Evolutionary conservation across 495 filamentous ascomycete species (phyloP).

Genomic region (Clohesyomyces aquaticus): DNA sequence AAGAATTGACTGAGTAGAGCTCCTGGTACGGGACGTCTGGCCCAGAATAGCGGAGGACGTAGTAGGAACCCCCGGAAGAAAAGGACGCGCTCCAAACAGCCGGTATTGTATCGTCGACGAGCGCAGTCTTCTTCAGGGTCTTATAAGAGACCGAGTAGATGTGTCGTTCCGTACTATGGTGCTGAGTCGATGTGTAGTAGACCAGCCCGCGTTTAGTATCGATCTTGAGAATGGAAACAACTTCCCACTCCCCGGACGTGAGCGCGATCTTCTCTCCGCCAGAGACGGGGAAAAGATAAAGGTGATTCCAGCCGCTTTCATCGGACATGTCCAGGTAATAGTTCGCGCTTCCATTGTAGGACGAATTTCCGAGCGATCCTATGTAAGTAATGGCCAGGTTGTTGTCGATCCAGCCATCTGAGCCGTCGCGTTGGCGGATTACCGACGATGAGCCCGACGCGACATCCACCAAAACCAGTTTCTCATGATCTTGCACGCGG

Average conservation of each 20-base stretch:
- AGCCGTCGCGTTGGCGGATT: constrained; percentile 57
- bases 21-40: constrained; percentile 62
- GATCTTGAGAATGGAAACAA: constrained; percentile 54
- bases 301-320: constrained; percentile 58
- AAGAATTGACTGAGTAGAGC: constrained; percentile 54
- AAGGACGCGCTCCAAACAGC: constrained; percentile 61
- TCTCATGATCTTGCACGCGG: constrained; percentile 60
- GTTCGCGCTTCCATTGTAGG: constrained; percentile 27
- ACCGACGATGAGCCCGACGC: constrained; percentile 41
- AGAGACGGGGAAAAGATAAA: constrained; percentile 59
- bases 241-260: constrained; percentile 61
- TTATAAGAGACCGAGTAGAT: constrained; percentile 57
- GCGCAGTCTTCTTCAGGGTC: constrained; percentile 52
- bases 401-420: constrained; percentile 63
- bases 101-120: constrained; percentile 55
- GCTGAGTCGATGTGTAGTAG: constrained; percentile 60
- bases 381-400: constrained; percentile 53
- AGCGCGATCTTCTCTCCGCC: constrained; percentile 53
- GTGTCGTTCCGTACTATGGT: constrained; percentile 59
- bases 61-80: constrained; percentile 56
- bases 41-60: constrained; percentile 60
- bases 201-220: constrained; percentile 54
- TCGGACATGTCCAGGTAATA: constrained; percentile 63
- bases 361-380: constrained; percentile 23
- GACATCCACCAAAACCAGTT: constrained; percentile 56